phyloP scores from a whole-genome alignment of 139 green algal genomes.

The Picochlorum sp. region DNA sequence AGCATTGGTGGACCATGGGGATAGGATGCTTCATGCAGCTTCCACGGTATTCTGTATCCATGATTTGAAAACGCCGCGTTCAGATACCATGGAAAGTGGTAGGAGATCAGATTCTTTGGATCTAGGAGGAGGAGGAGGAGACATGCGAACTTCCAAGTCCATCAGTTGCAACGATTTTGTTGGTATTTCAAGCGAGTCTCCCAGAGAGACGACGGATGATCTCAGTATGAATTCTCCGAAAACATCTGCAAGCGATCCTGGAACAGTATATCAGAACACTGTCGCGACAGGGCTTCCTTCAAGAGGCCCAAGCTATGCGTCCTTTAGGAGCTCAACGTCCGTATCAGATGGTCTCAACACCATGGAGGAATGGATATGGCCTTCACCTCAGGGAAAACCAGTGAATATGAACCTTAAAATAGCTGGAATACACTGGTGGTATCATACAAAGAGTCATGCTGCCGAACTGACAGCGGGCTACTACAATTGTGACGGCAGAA shows the following conservation, averaged over 20 bases:
- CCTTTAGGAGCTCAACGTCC: conserved; percentile 7
- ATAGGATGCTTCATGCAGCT: conserved; percentile 39
- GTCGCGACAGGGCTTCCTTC: neutral
- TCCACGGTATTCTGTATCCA: conserved; percentile 34
- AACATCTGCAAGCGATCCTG: neutral
- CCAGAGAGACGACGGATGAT: neutral
- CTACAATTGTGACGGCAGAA: conserved; percentile 66
- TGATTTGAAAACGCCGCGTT: conserved; percentile 1
- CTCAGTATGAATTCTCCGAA: neutral
- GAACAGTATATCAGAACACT: neutral
- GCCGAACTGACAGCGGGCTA: conserved; percentile 94
- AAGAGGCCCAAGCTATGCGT: conserved; percentile 5
- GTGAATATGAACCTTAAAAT: conserved; percentile 39
- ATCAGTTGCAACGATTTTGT: conserved; percentile 1
- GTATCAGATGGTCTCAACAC: conserved; percentile 7
- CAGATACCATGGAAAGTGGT: neutral
- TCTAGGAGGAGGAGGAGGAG: neutral
- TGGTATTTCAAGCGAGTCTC: conserved; percentile 1
- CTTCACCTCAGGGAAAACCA: conserved; percentile 5
- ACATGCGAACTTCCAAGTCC: neutral
- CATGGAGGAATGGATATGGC: conserved; percentile 9
- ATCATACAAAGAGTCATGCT: conserved; percentile 70
- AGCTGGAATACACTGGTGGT: conserved; percentile 89
- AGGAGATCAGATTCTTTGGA: neutral
- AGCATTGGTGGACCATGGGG: conserved; percentile 41